Conservation (phyloP, 2,329 filamentous ascomycete genomes). For the Meredithiella fracta region DNA sequence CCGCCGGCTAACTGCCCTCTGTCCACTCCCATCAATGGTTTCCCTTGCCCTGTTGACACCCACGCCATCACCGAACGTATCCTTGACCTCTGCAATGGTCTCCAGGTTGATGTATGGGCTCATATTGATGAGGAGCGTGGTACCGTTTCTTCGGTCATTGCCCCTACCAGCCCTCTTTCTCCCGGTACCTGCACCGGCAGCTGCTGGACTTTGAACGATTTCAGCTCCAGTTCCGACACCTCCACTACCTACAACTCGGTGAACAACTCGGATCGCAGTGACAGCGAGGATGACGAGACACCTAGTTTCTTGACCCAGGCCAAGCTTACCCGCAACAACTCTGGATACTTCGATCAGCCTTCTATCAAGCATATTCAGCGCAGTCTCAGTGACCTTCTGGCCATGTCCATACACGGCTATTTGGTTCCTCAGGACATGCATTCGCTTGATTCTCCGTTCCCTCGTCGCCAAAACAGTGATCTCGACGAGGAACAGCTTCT, state of each 20-base stretch:
- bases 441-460: slow-evolving; percentile 22
- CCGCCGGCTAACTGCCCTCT: slow-evolving; percentile 32
- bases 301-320: background rate
- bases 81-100: slow-evolving; percentile 14
- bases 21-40: slow-evolving; percentile 24
- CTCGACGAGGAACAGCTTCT: slow-evolving; percentile 24
- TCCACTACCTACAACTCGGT: background rate
- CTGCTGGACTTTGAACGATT: background rate
- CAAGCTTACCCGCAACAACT: background rate
- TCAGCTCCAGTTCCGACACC: background rate
- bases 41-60: slow-evolving; percentile 22
- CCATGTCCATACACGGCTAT: slow-evolving; percentile 19
- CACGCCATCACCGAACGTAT: slow-evolving; percentile 17
- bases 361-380: slow-evolving; percentile 6
- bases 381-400: slow-evolving; percentile 8
- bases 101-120: slow-evolving; percentile 12
- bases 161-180: slow-evolving; percentile 1
- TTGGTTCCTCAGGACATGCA: slow-evolving; percentile 26
- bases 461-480: slow-evolving; percentile 17
- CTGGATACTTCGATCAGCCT: slow-evolving; percentile 9
- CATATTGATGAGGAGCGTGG: slow-evolving; percentile 12
- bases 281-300: background rate
- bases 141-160: slow-evolving; percentile 9
- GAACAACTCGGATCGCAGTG: background rate
- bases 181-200: background rate